These are phyloP conservation scores for Seiridium cupressi DNA, from an alignment of 2,329 filamentous ascomycete genomes.

Conservation along the genomic window DNA sequence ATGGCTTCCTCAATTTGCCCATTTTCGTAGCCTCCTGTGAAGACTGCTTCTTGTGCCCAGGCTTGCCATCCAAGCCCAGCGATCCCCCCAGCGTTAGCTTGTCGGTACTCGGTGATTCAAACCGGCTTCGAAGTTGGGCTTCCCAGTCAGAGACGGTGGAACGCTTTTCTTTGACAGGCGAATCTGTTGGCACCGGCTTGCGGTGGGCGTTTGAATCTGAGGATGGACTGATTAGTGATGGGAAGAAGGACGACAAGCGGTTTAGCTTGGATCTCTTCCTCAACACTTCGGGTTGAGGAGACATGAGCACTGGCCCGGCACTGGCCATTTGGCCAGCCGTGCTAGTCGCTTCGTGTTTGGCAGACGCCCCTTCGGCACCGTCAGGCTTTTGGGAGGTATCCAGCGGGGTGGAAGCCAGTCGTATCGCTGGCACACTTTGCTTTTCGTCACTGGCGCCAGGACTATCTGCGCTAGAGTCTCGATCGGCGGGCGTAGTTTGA, in stretches of 20 bases:
- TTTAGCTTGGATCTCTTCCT: slow-evolving; percentile 22
- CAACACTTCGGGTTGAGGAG: slow-evolving; percentile 12
- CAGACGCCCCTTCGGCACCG: slow-evolving; percentile 1
- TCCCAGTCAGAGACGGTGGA: slow-evolving; percentile 4
- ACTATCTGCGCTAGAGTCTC: background rate
- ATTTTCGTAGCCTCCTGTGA: slow-evolving; percentile 12
- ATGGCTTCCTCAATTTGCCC: background rate
- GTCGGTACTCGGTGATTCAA: slow-evolving; percentile 1
- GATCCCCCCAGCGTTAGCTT: background rate
- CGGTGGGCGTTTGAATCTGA: slow-evolving; percentile 22
- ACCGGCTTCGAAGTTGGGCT: background rate
- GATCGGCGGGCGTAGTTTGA: background rate
- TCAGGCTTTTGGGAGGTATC: background rate
- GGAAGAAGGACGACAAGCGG: slow-evolving; percentile 28
- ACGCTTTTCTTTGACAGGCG: slow-evolving; percentile 8
- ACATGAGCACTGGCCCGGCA: slow-evolving; percentile 10
- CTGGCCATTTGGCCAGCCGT: slow-evolving; percentile 7
- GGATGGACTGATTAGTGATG: slow-evolving; percentile 25
- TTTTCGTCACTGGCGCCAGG: slow-evolving; percentile 1
- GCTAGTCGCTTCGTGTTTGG: background rate
- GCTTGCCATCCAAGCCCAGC: background rate
- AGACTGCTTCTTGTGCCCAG: slow-evolving; percentile 12
- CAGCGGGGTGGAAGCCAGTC: background rate
- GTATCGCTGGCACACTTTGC: background rate
- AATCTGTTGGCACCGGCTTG: slow-evolving; percentile 23